Evolutionary conservation across 352 stramenopile genomes (phyloP).

Genomic region (Globisporangium viniferum): DNA sequence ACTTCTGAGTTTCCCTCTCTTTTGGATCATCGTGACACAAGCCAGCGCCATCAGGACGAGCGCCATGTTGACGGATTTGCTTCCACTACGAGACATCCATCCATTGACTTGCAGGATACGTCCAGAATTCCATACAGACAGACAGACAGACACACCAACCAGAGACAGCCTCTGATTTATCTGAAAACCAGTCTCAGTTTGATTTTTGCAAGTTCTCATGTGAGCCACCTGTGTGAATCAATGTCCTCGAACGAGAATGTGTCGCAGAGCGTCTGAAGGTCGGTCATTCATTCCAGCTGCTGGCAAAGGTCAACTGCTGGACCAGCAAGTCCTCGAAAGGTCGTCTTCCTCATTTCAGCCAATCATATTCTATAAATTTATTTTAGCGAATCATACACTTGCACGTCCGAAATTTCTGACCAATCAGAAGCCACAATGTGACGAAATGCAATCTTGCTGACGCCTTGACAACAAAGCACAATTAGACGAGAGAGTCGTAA

Average conservation of each 20-base stretch:
- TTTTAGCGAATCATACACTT: neutral
- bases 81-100: neutral
- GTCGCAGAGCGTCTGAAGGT: neutral
- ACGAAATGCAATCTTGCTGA: constrained; percentile 1
- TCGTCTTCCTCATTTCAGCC: constrained; percentile 5
- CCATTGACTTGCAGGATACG: neutral
- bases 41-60: neutral
- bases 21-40: too few relatives aligned
- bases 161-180: too few relatives aligned
- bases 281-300: neutral
- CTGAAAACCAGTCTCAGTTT: too few relatives aligned
- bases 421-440: neutral
- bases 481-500: neutral
- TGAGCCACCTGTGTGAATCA: too few relatives aligned
- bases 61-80: neutral
- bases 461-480: neutral
- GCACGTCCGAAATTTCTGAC: neutral
- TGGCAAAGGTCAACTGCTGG: neutral
- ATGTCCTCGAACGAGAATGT: neutral
- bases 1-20: too few relatives aligned
- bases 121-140: neutral
- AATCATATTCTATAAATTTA: neutral
- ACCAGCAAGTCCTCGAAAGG: neutral
- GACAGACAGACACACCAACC: too few relatives aligned
- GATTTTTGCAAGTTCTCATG: too few relatives aligned